These are phyloP conservation scores for Trifolium repens DNA, from an alignment of 306 rosid species.

Conservation along the genomic window DNA sequence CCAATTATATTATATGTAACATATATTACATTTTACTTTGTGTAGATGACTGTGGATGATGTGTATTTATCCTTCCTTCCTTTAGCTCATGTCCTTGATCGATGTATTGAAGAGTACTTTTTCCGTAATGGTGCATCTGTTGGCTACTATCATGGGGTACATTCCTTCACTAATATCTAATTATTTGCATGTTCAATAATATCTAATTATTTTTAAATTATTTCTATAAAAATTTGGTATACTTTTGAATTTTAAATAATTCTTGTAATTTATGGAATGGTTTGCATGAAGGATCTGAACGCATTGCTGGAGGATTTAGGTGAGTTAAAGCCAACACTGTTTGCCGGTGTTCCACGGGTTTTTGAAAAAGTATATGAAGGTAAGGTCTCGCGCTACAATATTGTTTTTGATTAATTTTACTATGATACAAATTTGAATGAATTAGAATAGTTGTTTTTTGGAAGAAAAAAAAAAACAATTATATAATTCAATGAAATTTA, in stretches of 20 bases:
- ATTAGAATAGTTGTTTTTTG: no score
- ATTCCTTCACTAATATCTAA: constrained; percentile 17
- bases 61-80: constrained; percentile 91
- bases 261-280: constrained; percentile 3
- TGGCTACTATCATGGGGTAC: constrained; percentile 94
- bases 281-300: constrained; percentile 66
- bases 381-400: constrained; percentile 35
- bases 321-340: constrained; percentile 85
- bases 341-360: constrained; percentile 87
- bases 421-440: background rate
- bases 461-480: background rate
- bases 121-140: constrained; percentile 83
- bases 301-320: constrained; percentile 69
- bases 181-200: background rate
- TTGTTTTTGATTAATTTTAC: background rate
- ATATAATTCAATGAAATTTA: background rate
- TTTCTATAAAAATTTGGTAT: no score
- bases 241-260: no score
- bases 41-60: constrained; percentile 75
- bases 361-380: constrained; percentile 82
- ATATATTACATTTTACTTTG: background rate
- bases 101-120: constrained; percentile 80
- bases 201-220: background rate
- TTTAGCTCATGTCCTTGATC: constrained; percentile 84
- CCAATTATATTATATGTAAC: constrained; percentile 39